Base-by-base conservation (phyloP, 352 stramenopile genomes). In the Phytophthora fragariaefolia region DNA sequence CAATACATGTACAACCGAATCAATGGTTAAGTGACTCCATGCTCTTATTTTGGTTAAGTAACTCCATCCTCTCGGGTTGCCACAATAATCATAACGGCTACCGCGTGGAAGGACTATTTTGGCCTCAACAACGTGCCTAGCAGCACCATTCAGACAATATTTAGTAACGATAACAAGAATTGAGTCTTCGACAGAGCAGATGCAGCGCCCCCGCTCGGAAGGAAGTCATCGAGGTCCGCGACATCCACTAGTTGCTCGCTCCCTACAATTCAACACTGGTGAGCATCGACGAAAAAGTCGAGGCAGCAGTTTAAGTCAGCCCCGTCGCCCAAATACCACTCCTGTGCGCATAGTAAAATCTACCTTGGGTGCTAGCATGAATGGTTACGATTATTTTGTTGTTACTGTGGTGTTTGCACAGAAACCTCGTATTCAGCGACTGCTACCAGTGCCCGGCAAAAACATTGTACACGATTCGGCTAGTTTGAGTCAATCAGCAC, bases 371-470 rank as follows among this genome's bases (percentile, higher is more conserved):
- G n/a, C n/a, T n/a, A n/a, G n/a, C n/a, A n/a, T n/a, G n/a, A n/a
- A n/a, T n/a, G n/a, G n/a, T 40, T 15, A 17, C 32, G 32, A 40
- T 13, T n/a, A 6, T 46, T 46, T 23, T 9, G 5, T 58, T 51
- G 20, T 52, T 28, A 38, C 22, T 50, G 30, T 43, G n/a, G n/a
- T 52, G 8, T n/a, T 40, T 23, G 30, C 36, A 59, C 46, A 85
- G 76, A 85, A 85, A 43, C 77, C 62, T 40, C 77, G 63, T n/a
- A 73, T 85, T 18, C 74, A 80, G 40, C 61, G 74, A 10, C 49
- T 83, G 9, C 36, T 85, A 23, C 43, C 74, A 3, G 47, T 62
- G 13, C 72, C 74, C 17, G 65, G 71, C 15, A 71, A 78, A 53
- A 62, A 49, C 9, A 36, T 50, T n/a, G 17, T 66, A 24, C 42